phyloP scores from a whole-genome alignment of 495 filamentous ascomycete species.

The Evernia prunastri region DNA sequence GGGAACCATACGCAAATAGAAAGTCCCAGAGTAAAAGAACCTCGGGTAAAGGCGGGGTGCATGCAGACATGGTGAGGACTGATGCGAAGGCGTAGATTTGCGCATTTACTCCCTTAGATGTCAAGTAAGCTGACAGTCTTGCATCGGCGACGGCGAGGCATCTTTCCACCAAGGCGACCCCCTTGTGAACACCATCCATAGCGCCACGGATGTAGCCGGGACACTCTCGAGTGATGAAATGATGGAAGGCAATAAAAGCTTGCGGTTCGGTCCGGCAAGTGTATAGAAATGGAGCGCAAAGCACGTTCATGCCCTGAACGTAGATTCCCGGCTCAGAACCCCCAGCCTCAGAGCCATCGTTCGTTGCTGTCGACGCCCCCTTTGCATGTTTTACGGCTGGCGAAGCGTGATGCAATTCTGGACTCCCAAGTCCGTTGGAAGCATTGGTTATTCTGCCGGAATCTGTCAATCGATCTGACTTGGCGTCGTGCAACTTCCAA shows the following conservation, averaged over 20 bases:
- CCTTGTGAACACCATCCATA: constrained; percentile 96
- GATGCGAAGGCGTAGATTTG: constrained; percentile 98
- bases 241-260: constrained; percentile 85
- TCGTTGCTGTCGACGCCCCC: constrained; percentile 32
- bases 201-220: constrained; percentile 91
- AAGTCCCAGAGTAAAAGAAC: constrained; percentile 98
- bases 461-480: constrained; percentile 40
- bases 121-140: constrained; percentile 75
- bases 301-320: constrained; percentile 99
- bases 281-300: constrained; percentile 96
- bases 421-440: constrained; percentile 24
- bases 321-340: constrained; percentile 69
- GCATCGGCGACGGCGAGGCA: constrained; percentile 85
- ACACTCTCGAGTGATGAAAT: constrained; percentile 80
- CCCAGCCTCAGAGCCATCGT: constrained; percentile 50
- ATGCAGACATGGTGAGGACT: constrained; percentile 89
- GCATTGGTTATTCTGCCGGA: constrained; percentile 26
- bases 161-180: constrained; percentile 82
- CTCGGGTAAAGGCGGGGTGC: constrained; percentile 93
- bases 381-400: constrained; percentile 41
- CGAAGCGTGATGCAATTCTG: constrained; percentile 31
- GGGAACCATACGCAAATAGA: constrained; percentile 87
- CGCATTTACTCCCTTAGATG: constrained; percentile 77
- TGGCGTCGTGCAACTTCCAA: constrained; percentile 83
- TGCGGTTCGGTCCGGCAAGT: constrained; percentile 90